phyloP scores from a whole-genome alignment of 2,329 filamentous ascomycete species.

The Ceratocystis ficicola region DNA sequence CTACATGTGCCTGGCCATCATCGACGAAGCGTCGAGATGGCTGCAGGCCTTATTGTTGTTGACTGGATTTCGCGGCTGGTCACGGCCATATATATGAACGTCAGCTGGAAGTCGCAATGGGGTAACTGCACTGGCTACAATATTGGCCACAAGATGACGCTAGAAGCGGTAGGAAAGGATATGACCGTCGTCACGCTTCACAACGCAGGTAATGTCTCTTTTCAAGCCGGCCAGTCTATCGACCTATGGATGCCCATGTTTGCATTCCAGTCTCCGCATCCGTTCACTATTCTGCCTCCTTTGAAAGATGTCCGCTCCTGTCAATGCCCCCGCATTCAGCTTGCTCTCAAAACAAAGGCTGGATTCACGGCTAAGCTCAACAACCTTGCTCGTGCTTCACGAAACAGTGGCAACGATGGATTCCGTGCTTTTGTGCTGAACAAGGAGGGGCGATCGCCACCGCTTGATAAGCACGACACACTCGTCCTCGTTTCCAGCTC shows the following conservation, averaged over 20 bases:
- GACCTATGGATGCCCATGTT: conserved; percentile 49
- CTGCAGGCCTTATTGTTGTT: conserved; percentile 48
- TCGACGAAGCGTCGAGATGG: conserved; percentile 52
- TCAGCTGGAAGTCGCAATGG: conserved; percentile 30
- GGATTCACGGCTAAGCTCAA: conserved; percentile 47
- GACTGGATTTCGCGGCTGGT: conserved; percentile 44
- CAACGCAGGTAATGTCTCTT: conserved; percentile 44
- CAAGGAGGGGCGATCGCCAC: conserved; percentile 44
- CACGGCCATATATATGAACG: conserved; percentile 42
- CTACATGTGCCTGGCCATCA: conserved; percentile 49
- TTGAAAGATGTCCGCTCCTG: conserved; percentile 40
- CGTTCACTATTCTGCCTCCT: conserved; percentile 48
- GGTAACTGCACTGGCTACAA: conserved; percentile 34
- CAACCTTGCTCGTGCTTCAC: conserved; percentile 33
- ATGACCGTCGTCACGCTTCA: conserved; percentile 48
- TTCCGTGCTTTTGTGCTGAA: conserved; percentile 42
- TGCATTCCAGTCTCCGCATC: conserved; percentile 44
- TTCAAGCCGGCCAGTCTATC: conserved; percentile 47
- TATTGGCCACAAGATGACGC: conserved; percentile 42
- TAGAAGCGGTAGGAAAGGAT: conserved; percentile 40
- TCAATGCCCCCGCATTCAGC: conserved; percentile 47
- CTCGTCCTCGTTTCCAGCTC: conserved; percentile 49
- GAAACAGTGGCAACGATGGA: conserved; percentile 26
- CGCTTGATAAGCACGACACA: conserved; percentile 48
- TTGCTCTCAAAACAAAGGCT: conserved; percentile 44